Conservation (phyloP, 306 rosid genomes). For the Vigna angularis region DNA sequence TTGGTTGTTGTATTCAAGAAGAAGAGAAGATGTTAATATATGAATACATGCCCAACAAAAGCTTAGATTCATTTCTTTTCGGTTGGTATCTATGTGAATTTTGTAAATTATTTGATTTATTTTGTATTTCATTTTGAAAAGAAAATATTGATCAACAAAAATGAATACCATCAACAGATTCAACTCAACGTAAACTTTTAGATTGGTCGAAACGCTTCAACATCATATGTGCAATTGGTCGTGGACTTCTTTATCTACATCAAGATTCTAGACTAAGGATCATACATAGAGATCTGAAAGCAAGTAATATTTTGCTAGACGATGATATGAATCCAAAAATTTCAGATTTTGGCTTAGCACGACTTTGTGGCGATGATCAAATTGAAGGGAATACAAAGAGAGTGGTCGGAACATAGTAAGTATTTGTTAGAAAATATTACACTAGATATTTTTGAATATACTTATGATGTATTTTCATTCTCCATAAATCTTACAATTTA, state of each 20-base stretch:
- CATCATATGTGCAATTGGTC: conserved; percentile 12
- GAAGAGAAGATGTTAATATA: conserved; percentile 32
- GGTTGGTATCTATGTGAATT: neutral
- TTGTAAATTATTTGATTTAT: neutral
- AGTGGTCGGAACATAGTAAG: conserved; percentile 32
- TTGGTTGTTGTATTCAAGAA: conserved; percentile 36
- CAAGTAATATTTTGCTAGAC: conserved; percentile 26
- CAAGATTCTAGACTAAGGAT: conserved; percentile 40
- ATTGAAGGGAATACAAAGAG: conserved; percentile 10
- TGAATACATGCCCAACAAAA: conserved; percentile 40
- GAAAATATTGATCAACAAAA: neutral
- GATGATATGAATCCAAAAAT: conserved; percentile 31
- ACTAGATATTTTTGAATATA: too few relatives aligned
- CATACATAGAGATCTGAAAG: conserved; percentile 38
- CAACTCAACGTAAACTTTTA: neutral
- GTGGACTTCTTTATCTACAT: conserved; percentile 39
- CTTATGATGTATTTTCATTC: too few relatives aligned
- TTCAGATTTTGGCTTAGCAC: conserved; percentile 34
- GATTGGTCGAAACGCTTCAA: conserved; percentile 24
- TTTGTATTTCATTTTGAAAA: neutral
- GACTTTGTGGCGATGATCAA: conserved; percentile 35
- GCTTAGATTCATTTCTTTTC: conserved; percentile 36
- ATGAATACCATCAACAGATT: neutral
- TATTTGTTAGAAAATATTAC: neutral
- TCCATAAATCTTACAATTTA: too few relatives aligned